Evolutionary conservation across 176 grass and related monocot genomes (phyloP), one percentile per base, ranked within the genome.

Genomic region (Paspalum notatum): DNA sequence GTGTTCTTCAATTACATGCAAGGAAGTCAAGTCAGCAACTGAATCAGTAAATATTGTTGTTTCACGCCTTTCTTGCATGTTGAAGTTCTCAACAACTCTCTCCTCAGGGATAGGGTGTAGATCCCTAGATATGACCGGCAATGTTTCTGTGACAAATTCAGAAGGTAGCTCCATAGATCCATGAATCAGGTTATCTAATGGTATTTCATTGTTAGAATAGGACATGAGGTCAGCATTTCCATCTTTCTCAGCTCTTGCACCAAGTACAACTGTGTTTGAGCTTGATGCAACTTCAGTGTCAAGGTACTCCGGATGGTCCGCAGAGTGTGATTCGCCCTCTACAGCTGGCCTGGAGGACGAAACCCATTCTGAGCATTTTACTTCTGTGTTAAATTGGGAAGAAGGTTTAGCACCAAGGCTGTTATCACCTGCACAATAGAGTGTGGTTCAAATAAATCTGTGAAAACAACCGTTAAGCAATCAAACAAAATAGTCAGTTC

Each of bases 81-180:
- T 83, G 68, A 83, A 86, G 77, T 86, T 76, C 72, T 92, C 92
- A 5, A 68, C 27, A 42, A 85, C 82, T 77, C 79, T 88, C 76
- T 94, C 95, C 54, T 92, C 90, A 5, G 90, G 87, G 24, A 94
- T 92, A 41, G 94, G 80, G 47, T 91, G 91, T 46, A 97, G 74
- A 76, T 94, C 87, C 87, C 85, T 87, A 64, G 72, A 80, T 71
- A 87, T 88, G 54, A 74, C 57, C 0, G 71, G 83, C 25, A 85
- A 76, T 24, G 80, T 64, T 80, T 69, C 82, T 0, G 65, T 47
- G 14, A 49, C 71, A 88, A 78, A 74, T 78, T 83, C 78, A 80
- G 69, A 76, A 72, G 83, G 46, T 41, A 82, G 64, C 56, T 73
- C 57, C 82, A 59, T 61, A 66, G 84, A 83, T 4, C 71, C 68